Percentiles rank a stretch among this genome's conserved stretches.
Conservation (phyloP, 2,329 filamentous ascomycete genomes). For the Cordyceps pruinosa region DNA sequence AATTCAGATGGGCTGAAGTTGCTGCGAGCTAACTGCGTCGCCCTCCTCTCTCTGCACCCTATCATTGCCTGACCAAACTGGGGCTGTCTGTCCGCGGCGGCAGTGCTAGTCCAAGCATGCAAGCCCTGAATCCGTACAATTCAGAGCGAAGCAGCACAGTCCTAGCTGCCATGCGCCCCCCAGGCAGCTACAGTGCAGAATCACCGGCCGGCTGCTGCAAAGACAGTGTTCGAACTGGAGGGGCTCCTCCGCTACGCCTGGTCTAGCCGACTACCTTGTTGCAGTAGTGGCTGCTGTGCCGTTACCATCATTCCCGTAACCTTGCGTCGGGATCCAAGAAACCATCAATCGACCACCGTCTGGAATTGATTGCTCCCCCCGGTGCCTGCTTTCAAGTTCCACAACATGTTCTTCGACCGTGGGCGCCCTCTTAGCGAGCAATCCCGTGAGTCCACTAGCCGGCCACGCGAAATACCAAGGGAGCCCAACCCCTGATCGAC, state of each 20-base stretch:
- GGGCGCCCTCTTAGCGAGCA: not conserved
- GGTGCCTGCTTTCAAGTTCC: not conserved
- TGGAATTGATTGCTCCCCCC: not conserved
- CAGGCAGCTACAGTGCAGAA: not conserved
- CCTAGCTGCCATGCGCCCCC: not conserved
- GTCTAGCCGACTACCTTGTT: not conserved
- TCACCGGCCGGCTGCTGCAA: not conserved
- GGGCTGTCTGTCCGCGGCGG: not conserved
- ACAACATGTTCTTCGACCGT: not conserved
- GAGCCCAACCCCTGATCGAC: conserved; percentile 10
- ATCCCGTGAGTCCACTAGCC: not conserved
- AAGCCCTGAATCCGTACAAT: not conserved
- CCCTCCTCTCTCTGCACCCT: conserved; percentile 1
- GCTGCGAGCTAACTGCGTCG: conserved; percentile 3
- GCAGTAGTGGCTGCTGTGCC: not conserved
- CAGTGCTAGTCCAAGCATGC: not conserved
- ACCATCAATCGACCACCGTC: not conserved
- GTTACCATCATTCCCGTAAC: not conserved
- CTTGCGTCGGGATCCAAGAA: not conserved
- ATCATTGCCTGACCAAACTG: not conserved
- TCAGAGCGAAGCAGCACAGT: not conserved
- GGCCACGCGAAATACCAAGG: not conserved
- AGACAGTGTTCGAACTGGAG: conserved; percentile 3
- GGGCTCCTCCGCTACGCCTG: not conserved
- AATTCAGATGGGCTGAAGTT: conserved; percentile 6